Evolutionary conservation across 441 rosid species (phyloP), one percentile per base, ranked within the genome.

Genomic region (Populus hybrid): DNA sequence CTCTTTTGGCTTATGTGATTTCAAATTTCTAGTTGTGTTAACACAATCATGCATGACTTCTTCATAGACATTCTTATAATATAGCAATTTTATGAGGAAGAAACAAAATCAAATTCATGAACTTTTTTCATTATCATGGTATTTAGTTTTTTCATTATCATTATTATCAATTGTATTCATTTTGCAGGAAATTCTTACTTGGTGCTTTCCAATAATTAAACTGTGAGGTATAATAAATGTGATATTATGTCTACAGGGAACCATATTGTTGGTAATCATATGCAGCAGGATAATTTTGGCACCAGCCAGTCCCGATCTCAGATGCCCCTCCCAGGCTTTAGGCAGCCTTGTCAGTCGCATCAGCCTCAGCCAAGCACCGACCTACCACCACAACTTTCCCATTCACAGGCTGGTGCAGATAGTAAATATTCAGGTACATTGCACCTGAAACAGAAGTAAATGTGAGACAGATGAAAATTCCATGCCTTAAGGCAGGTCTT

Each of bases 361-460:
- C 70, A 75, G 11, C 74, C 84, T 72, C 71, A 42, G 10, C 79
- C 79, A 23, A 75, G 69, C 71, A 57, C 74, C 69, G 30, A 24
- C 24, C 34, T 5, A 65, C 68, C 30, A 65, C 40, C 72, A 35
- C 77, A 71, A 65, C 75, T 69, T 73, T 69, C 75, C 32, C 75
- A 74, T 65, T 63, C 34, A 26, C 74, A 46, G 38, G 64, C 74
- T n/a, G 63, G 34, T 2, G 18, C n/a, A 34, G 38, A 73, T 8
- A 57, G 75, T 57, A 57, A 57, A 32, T 57, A 6, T 73, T 38
- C 75, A 54, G 75, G 75, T 73, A 57, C 46, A 4, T 30, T 38
- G 34, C 8, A 35, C 10, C 28, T 24, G 3, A 6, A 10, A 3
- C 35, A 32, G 8, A 69, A 16, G 23, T 32, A 14, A n/a, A 40